phyloP scores from a whole-genome alignment of 208 protist genomes.

The Leptomonas pyrrhocoris region DNA sequence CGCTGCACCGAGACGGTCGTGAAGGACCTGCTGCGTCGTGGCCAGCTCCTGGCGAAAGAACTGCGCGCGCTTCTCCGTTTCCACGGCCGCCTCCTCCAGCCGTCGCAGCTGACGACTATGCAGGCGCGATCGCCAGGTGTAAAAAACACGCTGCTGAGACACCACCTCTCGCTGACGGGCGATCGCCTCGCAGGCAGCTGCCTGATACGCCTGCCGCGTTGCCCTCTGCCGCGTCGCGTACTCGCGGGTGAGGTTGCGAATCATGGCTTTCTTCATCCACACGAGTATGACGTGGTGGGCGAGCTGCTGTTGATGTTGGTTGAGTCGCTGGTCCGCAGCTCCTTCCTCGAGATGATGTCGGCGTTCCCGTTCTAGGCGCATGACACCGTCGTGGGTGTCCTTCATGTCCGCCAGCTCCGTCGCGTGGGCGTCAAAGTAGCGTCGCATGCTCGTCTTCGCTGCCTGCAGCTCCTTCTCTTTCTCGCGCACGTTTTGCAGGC shows the following conservation, averaged over 20 bases:
- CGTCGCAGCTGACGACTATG: constrained; percentile 6
- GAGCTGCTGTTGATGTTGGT: constrained; percentile 7
- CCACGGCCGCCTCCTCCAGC: constrained; percentile 1
- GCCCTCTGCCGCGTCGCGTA: constrained; percentile 4
- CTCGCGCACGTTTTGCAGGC: constrained; percentile 30
- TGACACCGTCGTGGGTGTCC: constrained; percentile 21
- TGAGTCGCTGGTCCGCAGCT: neutral
- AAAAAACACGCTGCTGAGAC: neutral
- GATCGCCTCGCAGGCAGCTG: constrained; percentile 12
- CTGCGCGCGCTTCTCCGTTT: constrained; percentile 23
- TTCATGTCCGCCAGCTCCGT: constrained; percentile 28
- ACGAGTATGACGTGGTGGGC: constrained; percentile 11
- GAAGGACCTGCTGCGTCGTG: constrained; percentile 19
- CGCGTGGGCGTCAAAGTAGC: constrained; percentile 59
- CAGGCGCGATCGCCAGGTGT: constrained; percentile 16
- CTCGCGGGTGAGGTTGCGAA: constrained; percentile 25
- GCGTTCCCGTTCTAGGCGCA: constrained; percentile 31
- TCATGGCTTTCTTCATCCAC: constrained; percentile 38
- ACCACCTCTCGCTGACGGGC: constrained; percentile 4
- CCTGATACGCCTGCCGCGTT: constrained; percentile 8
- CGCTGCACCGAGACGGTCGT: constrained; percentile 3
- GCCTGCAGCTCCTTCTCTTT: constrained; percentile 44
- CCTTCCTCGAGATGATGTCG: constrained; percentile 32
- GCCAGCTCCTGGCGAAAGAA: constrained; percentile 33
- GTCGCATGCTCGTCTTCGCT: constrained; percentile 55